Conservation (phyloP, 306 rosid species). For the Notholithocarpus densiflorus region DNA sequence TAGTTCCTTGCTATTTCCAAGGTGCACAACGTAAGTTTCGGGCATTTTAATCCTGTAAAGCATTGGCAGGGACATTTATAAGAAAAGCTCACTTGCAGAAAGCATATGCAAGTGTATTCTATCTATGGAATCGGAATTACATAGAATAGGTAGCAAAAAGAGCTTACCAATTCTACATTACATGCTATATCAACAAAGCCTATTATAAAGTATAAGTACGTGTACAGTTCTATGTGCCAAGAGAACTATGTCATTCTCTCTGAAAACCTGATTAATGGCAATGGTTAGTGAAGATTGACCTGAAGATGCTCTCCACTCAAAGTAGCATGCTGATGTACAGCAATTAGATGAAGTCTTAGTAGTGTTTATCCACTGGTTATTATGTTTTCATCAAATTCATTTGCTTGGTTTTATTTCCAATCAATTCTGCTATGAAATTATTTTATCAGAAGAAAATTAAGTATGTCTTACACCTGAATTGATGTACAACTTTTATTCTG, state of each 20-base stretch:
- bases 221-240: neutral
- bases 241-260: neutral
- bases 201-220: too few species aligned
- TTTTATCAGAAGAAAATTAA: neutral
- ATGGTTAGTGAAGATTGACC: neutral
- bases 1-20: slow-evolving; percentile 97
- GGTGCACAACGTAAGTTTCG: slow-evolving; percentile 84
- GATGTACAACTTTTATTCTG: too few species aligned
- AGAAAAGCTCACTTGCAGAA: neutral
- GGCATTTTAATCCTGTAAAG: slow-evolving; percentile 79
- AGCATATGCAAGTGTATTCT: neutral
- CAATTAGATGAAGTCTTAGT: neutral
- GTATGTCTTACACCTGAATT: too few species aligned
- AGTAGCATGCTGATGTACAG: neutral
- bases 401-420: neutral
- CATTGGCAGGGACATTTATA: neutral
- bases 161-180: neutral
- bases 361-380: neutral
- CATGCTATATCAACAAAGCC: neutral
- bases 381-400: neutral
- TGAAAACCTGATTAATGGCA: neutral
- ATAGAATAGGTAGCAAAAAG: neutral
- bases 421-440: neutral
- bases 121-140: neutral
- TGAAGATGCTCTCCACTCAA: neutral